Percentiles rank a stretch among this genome's conserved stretches.
These are phyloP conservation scores for Canavalia gladiata DNA, from an alignment of 306 rosid species.

Conservation along the genomic window DNA sequence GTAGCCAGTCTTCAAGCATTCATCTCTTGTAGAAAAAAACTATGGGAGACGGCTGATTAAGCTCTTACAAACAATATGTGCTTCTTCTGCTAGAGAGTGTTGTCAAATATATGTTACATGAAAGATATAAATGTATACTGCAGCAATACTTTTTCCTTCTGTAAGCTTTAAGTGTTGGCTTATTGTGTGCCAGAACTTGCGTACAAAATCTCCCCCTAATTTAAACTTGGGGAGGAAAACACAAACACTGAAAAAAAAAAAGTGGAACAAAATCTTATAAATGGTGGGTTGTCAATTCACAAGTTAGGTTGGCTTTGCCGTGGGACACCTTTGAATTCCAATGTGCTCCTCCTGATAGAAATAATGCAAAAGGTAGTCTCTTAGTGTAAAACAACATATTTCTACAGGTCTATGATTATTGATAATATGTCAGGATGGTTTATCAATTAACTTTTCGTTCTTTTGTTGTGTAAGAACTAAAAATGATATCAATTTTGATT, in stretches of 20 bases:
- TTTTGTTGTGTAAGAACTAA: no score
- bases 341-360: constrained; percentile 39
- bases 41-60: constrained; percentile 32
- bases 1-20: constrained; percentile 24
- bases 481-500: no score
- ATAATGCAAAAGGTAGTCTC: not conserved
- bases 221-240: constrained; percentile 33
- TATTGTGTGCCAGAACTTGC: constrained; percentile 4
- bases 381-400: no score
- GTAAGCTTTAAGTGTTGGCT: constrained; percentile 25
- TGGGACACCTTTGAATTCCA: constrained; percentile 28
- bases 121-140: constrained; percentile 39
- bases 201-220: constrained; percentile 13
- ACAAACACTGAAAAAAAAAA: not conserved
- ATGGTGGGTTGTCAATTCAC: constrained; percentile 38
- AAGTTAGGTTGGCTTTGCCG: constrained; percentile 20
- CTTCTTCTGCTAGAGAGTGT: constrained; percentile 34
- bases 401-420: no score
- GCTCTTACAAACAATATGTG: constrained; percentile 34
- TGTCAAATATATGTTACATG: not conserved
- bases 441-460: no score
- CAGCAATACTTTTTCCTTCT: constrained; percentile 30
- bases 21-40: constrained; percentile 40
- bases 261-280: constrained; percentile 32
- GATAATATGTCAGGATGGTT: no score